Evolutionary conservation across 352 stramenopile species (phyloP).

Genomic region (Phytophthora sansomeana): DNA sequence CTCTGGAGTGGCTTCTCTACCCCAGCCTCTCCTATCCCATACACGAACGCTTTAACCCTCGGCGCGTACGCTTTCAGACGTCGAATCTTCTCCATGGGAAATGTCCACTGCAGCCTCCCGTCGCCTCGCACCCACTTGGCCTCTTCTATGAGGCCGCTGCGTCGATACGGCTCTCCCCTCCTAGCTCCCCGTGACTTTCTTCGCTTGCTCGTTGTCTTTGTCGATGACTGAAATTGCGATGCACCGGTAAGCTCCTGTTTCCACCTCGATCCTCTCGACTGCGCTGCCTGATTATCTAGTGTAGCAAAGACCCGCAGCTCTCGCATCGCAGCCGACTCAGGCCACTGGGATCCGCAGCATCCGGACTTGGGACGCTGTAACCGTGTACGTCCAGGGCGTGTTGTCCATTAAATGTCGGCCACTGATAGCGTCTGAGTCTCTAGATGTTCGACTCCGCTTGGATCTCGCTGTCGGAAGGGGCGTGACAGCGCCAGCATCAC

Average conservation of each 20-base stretch:
- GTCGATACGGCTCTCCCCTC: slow-evolving; percentile 16
- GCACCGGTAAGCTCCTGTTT: slow-evolving; percentile 45
- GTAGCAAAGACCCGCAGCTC: slow-evolving; percentile 68
- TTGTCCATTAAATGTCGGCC: slow-evolving; percentile 50
- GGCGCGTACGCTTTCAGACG: slow-evolving; percentile 72
- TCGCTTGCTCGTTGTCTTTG: background rate
- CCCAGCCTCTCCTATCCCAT: slow-evolving; percentile 53
- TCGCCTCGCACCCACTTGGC: slow-evolving; percentile 57
- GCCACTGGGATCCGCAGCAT: slow-evolving; percentile 54
- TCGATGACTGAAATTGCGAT: slow-evolving; percentile 3
- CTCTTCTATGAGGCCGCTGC: slow-evolving; percentile 62
- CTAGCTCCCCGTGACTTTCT: background rate
- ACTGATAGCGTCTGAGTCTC: slow-evolving; percentile 13
- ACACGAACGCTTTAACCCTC: slow-evolving; percentile 77
- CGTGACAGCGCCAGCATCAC: slow-evolving; percentile 21
- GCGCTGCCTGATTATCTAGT: slow-evolving; percentile 59
- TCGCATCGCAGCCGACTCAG: slow-evolving; percentile 42
- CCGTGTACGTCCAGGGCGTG: slow-evolving; percentile 53
- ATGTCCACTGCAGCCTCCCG: slow-evolving; percentile 63
- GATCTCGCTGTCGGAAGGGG: slow-evolving; percentile 14
- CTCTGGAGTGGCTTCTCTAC: slow-evolving; percentile 17
- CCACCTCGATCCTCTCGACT: slow-evolving; percentile 62
- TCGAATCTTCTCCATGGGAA: slow-evolving; percentile 69
- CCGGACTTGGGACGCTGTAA: slow-evolving; percentile 51
- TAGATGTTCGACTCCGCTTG: slow-evolving; percentile 14